These are phyloP conservation scores for Polytolypa hystricis DNA, from an alignment of 2,329 filamentous ascomycete species.

Conservation along the genomic window DNA sequence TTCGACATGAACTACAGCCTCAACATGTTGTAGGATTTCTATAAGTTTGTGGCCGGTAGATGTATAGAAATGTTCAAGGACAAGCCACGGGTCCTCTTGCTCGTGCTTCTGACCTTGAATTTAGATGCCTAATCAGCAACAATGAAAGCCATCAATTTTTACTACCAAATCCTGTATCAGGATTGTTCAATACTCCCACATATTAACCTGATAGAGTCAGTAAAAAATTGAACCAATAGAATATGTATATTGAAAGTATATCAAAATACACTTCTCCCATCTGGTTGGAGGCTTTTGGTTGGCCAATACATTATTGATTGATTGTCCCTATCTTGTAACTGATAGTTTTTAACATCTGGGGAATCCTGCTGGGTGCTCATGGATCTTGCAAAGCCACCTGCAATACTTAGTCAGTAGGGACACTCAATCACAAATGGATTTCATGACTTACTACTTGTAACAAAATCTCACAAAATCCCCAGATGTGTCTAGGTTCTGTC, in stretches of 20 bases:
- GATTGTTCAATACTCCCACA: not conserved
- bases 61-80: not conserved
- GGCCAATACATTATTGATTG: not conserved
- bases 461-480: too few relatives aligned
- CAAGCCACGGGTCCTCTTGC: not conserved
- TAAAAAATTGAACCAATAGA: not conserved
- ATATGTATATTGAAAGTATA: not conserved
- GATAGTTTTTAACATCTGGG: not conserved
- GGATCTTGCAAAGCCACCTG: not conserved
- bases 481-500: too few relatives aligned
- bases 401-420: too few relatives aligned
- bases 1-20: not conserved
- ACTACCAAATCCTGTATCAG: not conserved
- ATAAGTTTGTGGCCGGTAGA: not conserved
- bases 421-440: too few relatives aligned
- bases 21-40: not conserved
- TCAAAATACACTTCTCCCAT: not conserved
- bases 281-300: not conserved
- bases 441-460: too few relatives aligned
- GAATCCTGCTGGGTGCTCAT: not conserved
- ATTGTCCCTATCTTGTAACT: not conserved
- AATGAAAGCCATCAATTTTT: not conserved
- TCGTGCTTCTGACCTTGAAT: not conserved
- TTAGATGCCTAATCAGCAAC: not conserved
- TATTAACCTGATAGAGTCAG: not conserved